Conservation (phyloP, 768 basidiomycete genomes). For the Neoboletus subvelutipes region DNA sequence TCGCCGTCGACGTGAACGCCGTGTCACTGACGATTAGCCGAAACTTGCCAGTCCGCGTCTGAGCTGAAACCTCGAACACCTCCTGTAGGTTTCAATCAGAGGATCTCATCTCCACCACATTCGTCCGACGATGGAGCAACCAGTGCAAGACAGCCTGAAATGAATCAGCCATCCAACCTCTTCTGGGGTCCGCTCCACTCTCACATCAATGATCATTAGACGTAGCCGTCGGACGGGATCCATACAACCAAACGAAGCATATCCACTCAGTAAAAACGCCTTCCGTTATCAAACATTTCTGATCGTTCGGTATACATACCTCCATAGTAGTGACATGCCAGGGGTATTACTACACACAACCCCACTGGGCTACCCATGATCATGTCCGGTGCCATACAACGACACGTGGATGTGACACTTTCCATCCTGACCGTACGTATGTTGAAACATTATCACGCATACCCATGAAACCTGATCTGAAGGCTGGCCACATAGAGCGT, state of each 20-base stretch:
- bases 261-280: not conserved
- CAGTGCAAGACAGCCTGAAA: not conserved
- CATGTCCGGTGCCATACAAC: not conserved
- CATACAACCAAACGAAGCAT: conserved; percentile 1
- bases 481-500: not conserved
- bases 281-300: conserved; percentile 4
- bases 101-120: conserved; percentile 7
- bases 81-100: conserved; percentile 15
- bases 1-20: not conserved
- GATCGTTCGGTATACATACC: not conserved
- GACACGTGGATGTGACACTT: not conserved
- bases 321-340: not conserved
- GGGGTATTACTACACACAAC: not conserved
- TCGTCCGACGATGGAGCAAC: conserved; percentile 6
- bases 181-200: conserved; percentile 7
- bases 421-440: not conserved
- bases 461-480: not conserved
- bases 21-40: not conserved
- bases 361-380: not conserved
- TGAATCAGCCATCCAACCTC: conserved; percentile 2
- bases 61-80: conserved; percentile 5
- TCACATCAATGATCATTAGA: conserved; percentile 7
- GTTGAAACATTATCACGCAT: not conserved
- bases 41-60: conserved; percentile 5
- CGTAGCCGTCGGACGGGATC: not conserved